These are phyloP conservation scores for Purshia tridentata DNA, from an alignment of 306 rosid species.

Conservation along the genomic window DNA sequence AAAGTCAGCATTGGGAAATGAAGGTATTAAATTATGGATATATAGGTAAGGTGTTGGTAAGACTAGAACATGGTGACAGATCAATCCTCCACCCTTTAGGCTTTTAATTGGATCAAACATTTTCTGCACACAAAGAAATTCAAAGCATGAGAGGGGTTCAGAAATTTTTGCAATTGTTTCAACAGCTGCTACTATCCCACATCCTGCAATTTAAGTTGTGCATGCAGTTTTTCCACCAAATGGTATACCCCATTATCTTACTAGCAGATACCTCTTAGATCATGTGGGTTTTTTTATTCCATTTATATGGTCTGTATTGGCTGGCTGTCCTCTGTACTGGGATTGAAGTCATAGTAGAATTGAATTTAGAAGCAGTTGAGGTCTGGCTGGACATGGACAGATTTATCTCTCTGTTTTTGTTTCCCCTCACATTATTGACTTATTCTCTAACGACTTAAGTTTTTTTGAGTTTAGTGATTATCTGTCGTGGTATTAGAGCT, in stretches of 20 bases:
- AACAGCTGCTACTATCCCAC: neutral
- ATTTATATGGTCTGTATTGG: slow-evolving; percentile 4
- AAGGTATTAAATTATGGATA: slow-evolving; percentile 29
- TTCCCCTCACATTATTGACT: neutral
- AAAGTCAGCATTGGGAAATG: slow-evolving; percentile 35
- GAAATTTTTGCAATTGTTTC: slow-evolving; percentile 16
- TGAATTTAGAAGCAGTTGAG: neutral
- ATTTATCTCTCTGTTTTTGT: slow-evolving; percentile 6
- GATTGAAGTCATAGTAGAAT: neutral
- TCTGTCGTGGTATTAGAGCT: no score
- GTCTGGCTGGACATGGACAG: slow-evolving; percentile 9
- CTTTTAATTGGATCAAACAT: neutral
- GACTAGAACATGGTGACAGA: slow-evolving; percentile 19
- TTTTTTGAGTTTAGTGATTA: no score
- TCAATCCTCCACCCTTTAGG: neutral
- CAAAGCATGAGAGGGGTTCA: slow-evolving; percentile 11
- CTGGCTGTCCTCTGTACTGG: neutral
- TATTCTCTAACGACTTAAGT: no score
- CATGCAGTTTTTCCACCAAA: slow-evolving; percentile 16
- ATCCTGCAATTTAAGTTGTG: slow-evolving; percentile 4
- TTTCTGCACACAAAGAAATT: slow-evolving; percentile 14
- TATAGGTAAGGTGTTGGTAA: slow-evolving; percentile 38
- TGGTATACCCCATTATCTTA: neutral
- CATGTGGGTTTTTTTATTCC: neutral
- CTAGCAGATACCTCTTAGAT: no score